Evolutionary conservation across 345 rosid genomes (phyloP).

Genomic region (Eucalyptus paniculata): DNA sequence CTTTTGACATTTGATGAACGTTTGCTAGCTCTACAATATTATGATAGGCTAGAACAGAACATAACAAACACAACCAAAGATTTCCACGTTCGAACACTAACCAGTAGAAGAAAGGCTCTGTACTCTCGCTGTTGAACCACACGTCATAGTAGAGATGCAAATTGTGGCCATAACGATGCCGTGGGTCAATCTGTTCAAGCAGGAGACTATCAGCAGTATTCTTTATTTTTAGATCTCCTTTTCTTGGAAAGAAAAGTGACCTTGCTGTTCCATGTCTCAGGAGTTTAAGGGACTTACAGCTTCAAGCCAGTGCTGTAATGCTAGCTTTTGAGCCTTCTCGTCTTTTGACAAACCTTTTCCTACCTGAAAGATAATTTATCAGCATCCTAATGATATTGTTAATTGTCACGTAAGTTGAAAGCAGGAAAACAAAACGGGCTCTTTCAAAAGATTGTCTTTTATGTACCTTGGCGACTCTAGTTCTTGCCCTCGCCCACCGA

Average conservation of each 20-base stretch:
- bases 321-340: slow-evolving; percentile 82
- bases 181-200: slow-evolving; percentile 43
- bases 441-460: not conserved
- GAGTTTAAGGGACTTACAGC: slow-evolving; percentile 42
- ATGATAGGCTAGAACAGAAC: not conserved
- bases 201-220: not conserved
- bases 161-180: slow-evolving; percentile 67
- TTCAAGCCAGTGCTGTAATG: slow-evolving; percentile 94
- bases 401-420: not conserved
- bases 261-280: not conserved
- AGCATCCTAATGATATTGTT: not conserved
- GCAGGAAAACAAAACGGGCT: not conserved
- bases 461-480: slow-evolving; percentile 79
- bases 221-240: not conserved
- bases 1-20: not conserved
- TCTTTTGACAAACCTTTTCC: slow-evolving; percentile 86
- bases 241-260: not conserved
- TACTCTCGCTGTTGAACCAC: slow-evolving; percentile 47
- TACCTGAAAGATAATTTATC: slow-evolving; percentile 24
- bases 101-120: slow-evolving; percentile 69
- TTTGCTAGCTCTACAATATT: not conserved
- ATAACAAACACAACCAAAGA: not conserved
- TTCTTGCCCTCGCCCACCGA: slow-evolving; percentile 90
- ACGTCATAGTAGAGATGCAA: slow-evolving; percentile 49
- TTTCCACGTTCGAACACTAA: not conserved